These are phyloP conservation scores for Quercus suber DNA, from an alignment of 306 rosid genomes.

Conservation along the genomic window DNA sequence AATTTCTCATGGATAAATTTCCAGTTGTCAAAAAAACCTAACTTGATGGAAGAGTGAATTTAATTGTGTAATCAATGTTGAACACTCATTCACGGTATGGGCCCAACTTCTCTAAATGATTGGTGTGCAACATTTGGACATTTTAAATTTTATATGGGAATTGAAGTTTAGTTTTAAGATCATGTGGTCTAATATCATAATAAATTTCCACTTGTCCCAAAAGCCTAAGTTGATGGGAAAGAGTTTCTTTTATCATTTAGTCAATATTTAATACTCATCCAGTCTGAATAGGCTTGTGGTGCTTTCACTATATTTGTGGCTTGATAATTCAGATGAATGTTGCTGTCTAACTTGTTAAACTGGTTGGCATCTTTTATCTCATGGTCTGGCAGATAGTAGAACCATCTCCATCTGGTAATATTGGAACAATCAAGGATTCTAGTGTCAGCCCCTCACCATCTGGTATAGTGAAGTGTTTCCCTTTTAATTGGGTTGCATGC, in stretches of 20 bases:
- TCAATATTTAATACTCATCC: not conserved
- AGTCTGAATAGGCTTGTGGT: not conserved
- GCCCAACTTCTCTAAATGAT: not conserved
- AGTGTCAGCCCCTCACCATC: slow-evolving; percentile 39
- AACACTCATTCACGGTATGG: not conserved
- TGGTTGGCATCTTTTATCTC: slow-evolving; percentile 12
- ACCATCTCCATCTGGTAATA: slow-evolving; percentile 42
- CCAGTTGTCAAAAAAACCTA: not conserved
- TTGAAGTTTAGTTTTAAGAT: not conserved
- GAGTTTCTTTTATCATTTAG: not conserved
- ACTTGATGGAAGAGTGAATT: not conserved
- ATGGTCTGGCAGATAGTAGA: slow-evolving; percentile 44
- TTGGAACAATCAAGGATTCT: slow-evolving; percentile 36
- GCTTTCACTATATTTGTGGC: not conserved
- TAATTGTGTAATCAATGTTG: not conserved
- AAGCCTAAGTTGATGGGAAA: not conserved
- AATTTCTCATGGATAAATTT: not conserved
- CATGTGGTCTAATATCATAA: not conserved
- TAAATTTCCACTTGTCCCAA: not conserved
- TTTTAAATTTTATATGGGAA: not conserved
- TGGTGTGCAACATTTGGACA: not conserved
- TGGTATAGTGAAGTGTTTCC: slow-evolving; percentile 35
- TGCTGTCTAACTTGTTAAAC: slow-evolving; percentile 18
- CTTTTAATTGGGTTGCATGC: slow-evolving; percentile 13
- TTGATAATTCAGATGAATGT: slow-evolving; percentile 10